Conservation (phyloP, 1,139 yeast genomes). For the Pichia sp. region DNA sequence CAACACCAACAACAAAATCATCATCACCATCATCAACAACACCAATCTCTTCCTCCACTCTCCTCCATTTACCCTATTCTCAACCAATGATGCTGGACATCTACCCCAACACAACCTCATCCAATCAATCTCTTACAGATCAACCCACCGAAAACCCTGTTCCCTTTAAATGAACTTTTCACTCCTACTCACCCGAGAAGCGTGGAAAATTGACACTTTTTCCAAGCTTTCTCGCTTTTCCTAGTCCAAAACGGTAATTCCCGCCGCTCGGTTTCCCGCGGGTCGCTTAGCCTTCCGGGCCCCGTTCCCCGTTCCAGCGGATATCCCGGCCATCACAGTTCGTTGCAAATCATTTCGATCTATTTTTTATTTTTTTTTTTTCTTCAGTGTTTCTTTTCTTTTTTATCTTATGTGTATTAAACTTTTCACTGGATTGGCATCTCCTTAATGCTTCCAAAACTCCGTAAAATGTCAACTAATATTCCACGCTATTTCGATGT, state of each 20-base stretch:
- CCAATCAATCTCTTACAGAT: not conserved
- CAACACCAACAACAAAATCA: not conserved
- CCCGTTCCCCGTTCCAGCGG: not conserved
- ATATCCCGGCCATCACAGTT: not conserved
- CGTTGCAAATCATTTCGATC: not conserved
- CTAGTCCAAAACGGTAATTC: not conserved
- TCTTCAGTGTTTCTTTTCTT: no score
- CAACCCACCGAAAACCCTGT: no score
- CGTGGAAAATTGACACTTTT: no score
- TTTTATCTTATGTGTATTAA: no score
- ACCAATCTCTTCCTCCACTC: not conserved
- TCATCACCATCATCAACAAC: not conserved
- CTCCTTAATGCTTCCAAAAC: not conserved
- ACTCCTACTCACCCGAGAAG: no score
- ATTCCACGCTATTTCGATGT: slow-evolving; percentile 28
- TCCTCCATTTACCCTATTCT: not conserved
- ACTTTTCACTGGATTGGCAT: no score
- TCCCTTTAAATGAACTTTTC: no score
- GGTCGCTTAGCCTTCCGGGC: not conserved
- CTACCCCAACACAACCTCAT: no score
- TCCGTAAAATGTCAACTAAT: not conserved
- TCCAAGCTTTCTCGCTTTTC: no score
- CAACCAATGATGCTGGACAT: not conserved
- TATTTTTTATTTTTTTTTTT: not conserved
- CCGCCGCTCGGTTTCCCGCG: not conserved